These are phyloP conservation scores for Fomitopsis pulvina DNA, from an alignment of 768 basidiomycete genomes.

Conservation along the genomic window DNA sequence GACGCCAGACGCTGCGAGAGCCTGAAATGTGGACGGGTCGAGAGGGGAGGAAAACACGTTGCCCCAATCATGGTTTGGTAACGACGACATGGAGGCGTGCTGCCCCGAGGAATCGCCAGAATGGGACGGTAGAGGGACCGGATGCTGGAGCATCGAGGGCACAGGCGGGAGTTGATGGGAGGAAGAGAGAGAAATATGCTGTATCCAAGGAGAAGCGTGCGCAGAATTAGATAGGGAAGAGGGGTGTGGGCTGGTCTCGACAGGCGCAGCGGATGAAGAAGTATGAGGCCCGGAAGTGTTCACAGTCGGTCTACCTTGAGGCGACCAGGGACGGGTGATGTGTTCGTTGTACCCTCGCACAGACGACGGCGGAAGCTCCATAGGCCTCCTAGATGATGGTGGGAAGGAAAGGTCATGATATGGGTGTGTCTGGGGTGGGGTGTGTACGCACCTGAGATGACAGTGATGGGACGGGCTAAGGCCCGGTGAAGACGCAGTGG, in stretches of 20 bases:
- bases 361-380: slow-evolving; percentile 30
- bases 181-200: slow-evolving; percentile 19
- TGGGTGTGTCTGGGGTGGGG: neutral
- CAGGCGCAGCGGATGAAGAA: slow-evolving; percentile 23
- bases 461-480: slow-evolving; percentile 8
- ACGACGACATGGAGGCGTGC: slow-evolving; percentile 16
- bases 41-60: slow-evolving; percentile 56
- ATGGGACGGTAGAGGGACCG: slow-evolving; percentile 14
- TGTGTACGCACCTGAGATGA: slow-evolving; percentile 11
- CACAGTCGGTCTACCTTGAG: slow-evolving; percentile 29
- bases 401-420: slow-evolving; percentile 4
- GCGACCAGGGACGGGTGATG: slow-evolving; percentile 25
- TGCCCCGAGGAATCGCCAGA: slow-evolving; percentile 17
- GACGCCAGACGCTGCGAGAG: slow-evolving; percentile 54
- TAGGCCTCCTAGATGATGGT: slow-evolving; percentile 15
- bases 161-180: slow-evolving; percentile 13
- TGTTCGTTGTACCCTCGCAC: slow-evolving; percentile 22
- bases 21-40: slow-evolving; percentile 52
- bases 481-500: slow-evolving; percentile 7
- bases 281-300: slow-evolving; percentile 28
- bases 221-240: slow-evolving; percentile 29
- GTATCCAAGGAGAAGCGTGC: slow-evolving; percentile 27
- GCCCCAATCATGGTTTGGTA: slow-evolving; percentile 42
- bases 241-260: slow-evolving; percentile 25
- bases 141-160: slow-evolving; percentile 18